phyloP scores from a whole-genome alignment of 129 eudicot species.

The Escallonia herrerae region DNA sequence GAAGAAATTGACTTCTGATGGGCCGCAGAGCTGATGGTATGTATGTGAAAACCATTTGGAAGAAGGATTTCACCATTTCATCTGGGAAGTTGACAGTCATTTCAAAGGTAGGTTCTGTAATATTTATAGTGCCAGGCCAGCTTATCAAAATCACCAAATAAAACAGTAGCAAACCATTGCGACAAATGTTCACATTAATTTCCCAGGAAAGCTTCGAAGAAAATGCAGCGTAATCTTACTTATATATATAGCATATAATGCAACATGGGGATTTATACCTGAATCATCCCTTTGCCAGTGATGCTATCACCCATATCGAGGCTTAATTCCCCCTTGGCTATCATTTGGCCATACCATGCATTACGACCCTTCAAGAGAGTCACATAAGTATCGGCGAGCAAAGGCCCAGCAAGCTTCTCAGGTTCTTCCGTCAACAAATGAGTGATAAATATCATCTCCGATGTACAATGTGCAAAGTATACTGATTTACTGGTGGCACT shows the following conservation, averaged over 20 bases:
- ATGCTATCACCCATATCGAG: conserved; percentile 94
- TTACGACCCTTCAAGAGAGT: conserved; percentile 87
- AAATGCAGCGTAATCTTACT: background rate
- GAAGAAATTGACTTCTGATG: too few species aligned
- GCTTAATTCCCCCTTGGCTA: conserved; percentile 76
- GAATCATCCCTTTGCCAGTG: conserved; percentile 86
- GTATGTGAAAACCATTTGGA: too few species aligned
- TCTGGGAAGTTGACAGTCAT: too few species aligned
- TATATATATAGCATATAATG: background rate
- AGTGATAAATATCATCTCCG: conserved; percentile 92
- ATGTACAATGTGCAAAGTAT: conserved; percentile 91
- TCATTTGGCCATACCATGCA: conserved; percentile 95
- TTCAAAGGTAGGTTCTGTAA: too few species aligned
- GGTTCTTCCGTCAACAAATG: conserved; percentile 85
- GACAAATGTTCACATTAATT: background rate
- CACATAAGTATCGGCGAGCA: conserved; percentile 91
- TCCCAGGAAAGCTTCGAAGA: background rate
- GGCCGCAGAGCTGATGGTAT: too few species aligned
- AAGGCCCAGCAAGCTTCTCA: conserved; percentile 89
- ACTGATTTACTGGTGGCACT: conserved; percentile 96
- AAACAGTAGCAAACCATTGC: too few species aligned
- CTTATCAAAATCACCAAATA: too few species aligned
- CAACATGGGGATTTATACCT: conserved; percentile 30
- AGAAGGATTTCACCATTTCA: too few species aligned
- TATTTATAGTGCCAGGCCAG: too few species aligned